Conservation (phyloP, 106 monocot genomes). For the Platanthera zijinensis region DNA sequence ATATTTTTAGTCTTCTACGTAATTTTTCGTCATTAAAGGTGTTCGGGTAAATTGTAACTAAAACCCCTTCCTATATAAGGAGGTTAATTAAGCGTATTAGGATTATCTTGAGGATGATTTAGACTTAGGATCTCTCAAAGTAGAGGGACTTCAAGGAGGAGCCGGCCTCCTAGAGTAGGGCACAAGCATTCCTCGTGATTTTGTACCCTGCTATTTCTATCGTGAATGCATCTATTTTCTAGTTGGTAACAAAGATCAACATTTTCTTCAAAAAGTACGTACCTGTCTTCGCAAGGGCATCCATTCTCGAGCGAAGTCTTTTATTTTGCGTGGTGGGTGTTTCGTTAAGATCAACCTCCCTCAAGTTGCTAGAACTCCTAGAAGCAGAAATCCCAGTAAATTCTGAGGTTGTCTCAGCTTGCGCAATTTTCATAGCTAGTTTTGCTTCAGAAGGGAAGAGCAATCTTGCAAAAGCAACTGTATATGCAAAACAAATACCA, state of each 20-base stretch:
- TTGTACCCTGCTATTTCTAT: too few species aligned
- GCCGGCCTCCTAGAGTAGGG: too few species aligned
- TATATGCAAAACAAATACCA: not conserved
- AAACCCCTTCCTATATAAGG: too few species aligned
- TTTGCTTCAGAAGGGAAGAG: slow-evolving; percentile 90
- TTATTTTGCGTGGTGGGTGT: slow-evolving; percentile 56
- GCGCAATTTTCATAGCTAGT: slow-evolving; percentile 86
- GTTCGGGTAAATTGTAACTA: too few species aligned
- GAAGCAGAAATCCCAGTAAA: slow-evolving; percentile 43
- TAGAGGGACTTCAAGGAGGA: too few species aligned
- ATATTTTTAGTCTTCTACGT: too few species aligned
- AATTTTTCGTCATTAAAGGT: too few species aligned
- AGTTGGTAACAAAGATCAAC: not conserved
- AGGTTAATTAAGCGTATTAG: too few species aligned
- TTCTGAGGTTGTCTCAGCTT: slow-evolving; percentile 53
- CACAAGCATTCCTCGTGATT: too few species aligned
- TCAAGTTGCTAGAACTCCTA: slow-evolving; percentile 46
- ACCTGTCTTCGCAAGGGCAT: slow-evolving; percentile 78
- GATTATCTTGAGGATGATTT: too few species aligned
- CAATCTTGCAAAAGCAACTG: slow-evolving; percentile 91
- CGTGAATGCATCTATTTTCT: too few species aligned
- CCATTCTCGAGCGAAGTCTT: slow-evolving; percentile 64
- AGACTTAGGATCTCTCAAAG: too few species aligned
- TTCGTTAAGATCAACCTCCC: slow-evolving; percentile 93
- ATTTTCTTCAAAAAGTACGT: not conserved